A percentile compares a stretch with the other conserved stretches of the same genome.
These are phyloP conservation scores for Gaeumannomyces tritici DNA, from an alignment of 2,329 filamentous ascomycete species.

Conservation along the genomic window DNA sequence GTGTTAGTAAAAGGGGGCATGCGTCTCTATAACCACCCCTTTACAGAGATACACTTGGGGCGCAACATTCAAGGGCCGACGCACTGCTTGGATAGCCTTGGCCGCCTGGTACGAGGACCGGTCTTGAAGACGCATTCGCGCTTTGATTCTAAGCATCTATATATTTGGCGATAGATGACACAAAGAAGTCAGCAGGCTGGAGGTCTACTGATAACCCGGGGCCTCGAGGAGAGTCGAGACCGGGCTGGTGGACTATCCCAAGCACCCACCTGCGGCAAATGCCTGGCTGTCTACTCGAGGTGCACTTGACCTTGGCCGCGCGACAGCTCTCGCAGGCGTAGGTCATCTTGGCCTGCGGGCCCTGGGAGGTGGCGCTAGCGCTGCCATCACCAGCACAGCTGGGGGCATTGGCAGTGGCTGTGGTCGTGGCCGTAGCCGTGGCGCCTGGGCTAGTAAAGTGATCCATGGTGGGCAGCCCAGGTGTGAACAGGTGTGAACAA, in stretches of 20 bases:
- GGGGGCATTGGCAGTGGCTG: not conserved
- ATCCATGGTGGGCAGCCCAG: not conserved
- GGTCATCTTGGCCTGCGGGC: constrained; percentile 20
- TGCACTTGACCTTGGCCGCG: constrained; percentile 43
- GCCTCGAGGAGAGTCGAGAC: not conserved
- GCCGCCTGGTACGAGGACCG: constrained; percentile 37
- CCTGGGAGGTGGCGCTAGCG: constrained; percentile 5
- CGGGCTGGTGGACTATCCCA: not conserved
- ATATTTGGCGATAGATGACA: not conserved
- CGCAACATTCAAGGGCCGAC: not conserved
- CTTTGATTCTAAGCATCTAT: constrained; percentile 41
- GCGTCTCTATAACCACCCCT: not conserved
- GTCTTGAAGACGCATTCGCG: constrained; percentile 43
- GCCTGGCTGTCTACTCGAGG: constrained; percentile 32
- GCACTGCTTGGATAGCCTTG: constrained; percentile 33
- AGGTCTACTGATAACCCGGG: not conserved
- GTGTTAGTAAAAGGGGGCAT: not conserved
- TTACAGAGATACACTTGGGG: not conserved
- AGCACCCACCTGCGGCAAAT: constrained; percentile 39
- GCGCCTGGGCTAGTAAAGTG: not conserved
- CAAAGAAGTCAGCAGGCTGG: not conserved
- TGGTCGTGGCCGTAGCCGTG: not conserved
- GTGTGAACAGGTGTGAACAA: not conserved
- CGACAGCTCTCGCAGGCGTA: constrained; percentile 47
- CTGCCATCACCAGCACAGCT: not conserved